Evolutionary conservation across 169 alveolate species (phyloP).

Genomic region (Eimeria necatrix): DNA sequence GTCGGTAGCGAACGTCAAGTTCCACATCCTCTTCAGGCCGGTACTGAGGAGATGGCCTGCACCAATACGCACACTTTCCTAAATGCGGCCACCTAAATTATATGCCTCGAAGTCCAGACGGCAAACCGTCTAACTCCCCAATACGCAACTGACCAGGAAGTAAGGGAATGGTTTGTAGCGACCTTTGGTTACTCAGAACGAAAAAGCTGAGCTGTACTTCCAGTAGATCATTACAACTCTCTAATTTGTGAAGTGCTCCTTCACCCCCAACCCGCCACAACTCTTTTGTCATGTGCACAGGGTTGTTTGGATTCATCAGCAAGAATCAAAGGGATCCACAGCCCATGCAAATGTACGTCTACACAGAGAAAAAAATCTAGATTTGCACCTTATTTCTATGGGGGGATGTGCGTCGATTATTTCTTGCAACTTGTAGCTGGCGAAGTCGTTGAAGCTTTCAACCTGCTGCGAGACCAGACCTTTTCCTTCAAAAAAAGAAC

Average conservation of each 20-base stretch:
- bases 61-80: background rate
- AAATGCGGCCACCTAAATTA: no score
- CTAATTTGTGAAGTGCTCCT: no score
- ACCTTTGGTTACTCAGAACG: no score
- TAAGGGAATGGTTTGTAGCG: no score
- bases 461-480: constrained; percentile 98
- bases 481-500: constrained; percentile 73
- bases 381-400: constrained; percentile 89
- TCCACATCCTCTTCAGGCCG: constrained; percentile 91
- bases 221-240: no score
- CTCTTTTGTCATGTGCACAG: no score
- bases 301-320: no score
- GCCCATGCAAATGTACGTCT: background rate
- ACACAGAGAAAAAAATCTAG: background rate
- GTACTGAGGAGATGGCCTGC: constrained; percentile 94
- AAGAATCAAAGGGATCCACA: background rate
- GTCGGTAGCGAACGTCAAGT: constrained; percentile 90
- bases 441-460: constrained; percentile 97
- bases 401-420: constrained; percentile 97
- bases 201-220: no score
- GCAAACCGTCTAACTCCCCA: no score
- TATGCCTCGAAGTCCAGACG: no score
- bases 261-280: no score
- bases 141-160: no score
- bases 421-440: constrained; percentile 95